Conservation (phyloP, 176 grass and related monocot species). For the maize (Zea mays) region Zm-B73-REFERENCE-NAM-5.0 NC_050098.1:41052501-41053000, state of each 20-base stretch:
- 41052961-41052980: background rate
- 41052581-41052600: background rate
- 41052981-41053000: background rate
- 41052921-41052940: constrained; percentile 11
- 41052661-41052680: background rate
- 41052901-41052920: background rate
- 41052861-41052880: background rate
- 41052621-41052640: background rate
- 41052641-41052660: background rate
- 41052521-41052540: background rate
- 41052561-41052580: background rate
- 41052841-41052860: background rate
- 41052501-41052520: rapidly evolving
- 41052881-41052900: background rate
- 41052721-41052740: constrained; percentile 31
- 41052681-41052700: constrained; percentile 18
- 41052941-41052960: background rate
- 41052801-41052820: background rate
- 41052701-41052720: constrained; percentile 21
- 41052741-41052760: background rate
- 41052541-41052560: background rate
- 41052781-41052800: background rate
- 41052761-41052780: too few species aligned
- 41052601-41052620: constrained; percentile 18
- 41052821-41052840: background rate